A percentile compares a stretch with the other conserved stretches of the same genome.
Conservation (phyloP, 768 basidiomycete genomes). For the Tulasnella sp. region DNA sequence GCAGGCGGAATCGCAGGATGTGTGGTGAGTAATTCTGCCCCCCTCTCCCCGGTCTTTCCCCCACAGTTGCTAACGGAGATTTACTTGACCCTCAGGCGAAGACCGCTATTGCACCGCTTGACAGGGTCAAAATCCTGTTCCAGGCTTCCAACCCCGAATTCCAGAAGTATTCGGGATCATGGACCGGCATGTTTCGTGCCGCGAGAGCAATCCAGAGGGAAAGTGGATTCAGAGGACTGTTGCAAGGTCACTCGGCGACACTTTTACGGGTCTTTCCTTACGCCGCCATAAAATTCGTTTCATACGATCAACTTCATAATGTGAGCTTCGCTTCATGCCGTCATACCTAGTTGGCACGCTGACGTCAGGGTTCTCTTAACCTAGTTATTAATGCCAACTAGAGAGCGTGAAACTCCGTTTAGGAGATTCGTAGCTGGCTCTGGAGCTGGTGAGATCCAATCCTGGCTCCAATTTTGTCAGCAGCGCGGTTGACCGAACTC, state of each 20-base stretch:
- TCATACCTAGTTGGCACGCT: background rate
- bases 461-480: slow-evolving; percentile 19
- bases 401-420: slow-evolving; percentile 71
- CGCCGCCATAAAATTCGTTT: slow-evolving; percentile 96
- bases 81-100: slow-evolving; percentile 65
- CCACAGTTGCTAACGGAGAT: slow-evolving; percentile 33
- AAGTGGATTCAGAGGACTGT: slow-evolving; percentile 73
- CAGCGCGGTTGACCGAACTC: too few species aligned
- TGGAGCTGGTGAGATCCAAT: slow-evolving; percentile 65
- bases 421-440: slow-evolving; percentile 87
- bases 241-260: slow-evolving; percentile 96
- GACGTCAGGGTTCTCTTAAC: background rate
- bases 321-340: slow-evolving; percentile 48
- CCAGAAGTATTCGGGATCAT: slow-evolving; percentile 88
- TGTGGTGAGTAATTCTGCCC: slow-evolving; percentile 62
- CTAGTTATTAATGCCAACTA: slow-evolving; percentile 85
- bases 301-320: slow-evolving; percentile 84
- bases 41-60: slow-evolving; percentile 29
- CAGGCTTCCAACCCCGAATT: slow-evolving; percentile 97
- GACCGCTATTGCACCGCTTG: slow-evolving; percentile 92
- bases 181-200: slow-evolving; percentile 82
- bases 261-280: slow-evolving; percentile 94
- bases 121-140: slow-evolving; percentile 98
- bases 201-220: slow-evolving; percentile 61
- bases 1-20: slow-evolving; percentile 95